Evolutionary conservation across 768 basidiomycete species (phyloP), one percentile per base, ranked within the genome.

Genomic region (Xanthoconium purpureum): DNA sequence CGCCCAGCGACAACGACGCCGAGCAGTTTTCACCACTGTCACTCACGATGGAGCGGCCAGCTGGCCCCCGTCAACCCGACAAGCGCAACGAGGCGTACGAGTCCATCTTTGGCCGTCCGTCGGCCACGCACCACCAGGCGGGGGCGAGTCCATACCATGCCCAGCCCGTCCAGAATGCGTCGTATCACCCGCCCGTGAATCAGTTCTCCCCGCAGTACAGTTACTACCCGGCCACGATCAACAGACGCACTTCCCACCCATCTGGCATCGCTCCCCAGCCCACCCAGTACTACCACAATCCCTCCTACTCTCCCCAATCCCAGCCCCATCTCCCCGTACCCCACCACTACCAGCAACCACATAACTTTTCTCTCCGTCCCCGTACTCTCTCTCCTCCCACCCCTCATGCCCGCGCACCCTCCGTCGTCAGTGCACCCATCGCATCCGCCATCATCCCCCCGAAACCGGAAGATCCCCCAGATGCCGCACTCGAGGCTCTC

Each of bases 11-110:
- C 53, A 8, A 33, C 55, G 48, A 62, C 59, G 52, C 8, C 54
- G 36, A 55, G 37, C 15, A 43, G 28, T 33, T 20, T 30, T 46
- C n/a, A 39, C 42, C 32, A 38, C 42, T n/a, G 29, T 48, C 47
- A 57, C 37, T n/a, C 32, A 57, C 58, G 54, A 81, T 81, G 80
- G 80, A 82, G 63, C 74, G 77, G 61, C 80, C 80, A 57, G 69
- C 82, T 63, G 88, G 88, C 49, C 87, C 87, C 74, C 71, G 79
- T 51, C 73, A 74, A 28, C 78, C 78, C 44, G 88, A 90, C 74
- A 90, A 91, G 69, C 87, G 91, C 51, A 77, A 83, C 72, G 82
- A 84, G 53, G 91, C 91, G 45, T 94, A 91, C 76, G 88, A 92
- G 72, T 83, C 86, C 66, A 92, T 94, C 75, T 94, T 94, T 73